Evolutionary conservation across 2,329 filamentous ascomycete species (phyloP).

Genomic region (Byssoonygena ceratinophila): DNA sequence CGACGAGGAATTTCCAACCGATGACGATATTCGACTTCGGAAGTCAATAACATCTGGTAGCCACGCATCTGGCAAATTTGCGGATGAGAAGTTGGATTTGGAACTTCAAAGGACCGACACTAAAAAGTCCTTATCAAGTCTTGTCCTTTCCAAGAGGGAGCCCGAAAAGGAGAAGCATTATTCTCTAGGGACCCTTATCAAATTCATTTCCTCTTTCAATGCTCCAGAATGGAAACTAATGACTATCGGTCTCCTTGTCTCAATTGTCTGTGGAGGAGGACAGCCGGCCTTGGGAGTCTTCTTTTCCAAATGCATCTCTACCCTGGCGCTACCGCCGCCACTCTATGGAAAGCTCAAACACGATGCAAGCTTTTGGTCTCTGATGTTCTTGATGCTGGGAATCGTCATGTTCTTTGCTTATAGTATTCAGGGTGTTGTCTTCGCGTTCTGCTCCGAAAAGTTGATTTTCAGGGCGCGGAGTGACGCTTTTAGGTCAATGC

Average conservation of each 20-base stretch:
- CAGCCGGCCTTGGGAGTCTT: constrained; percentile 70
- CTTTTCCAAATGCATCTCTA: constrained; percentile 77
- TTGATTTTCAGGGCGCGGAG: constrained; percentile 75
- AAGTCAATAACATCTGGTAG: constrained; percentile 10
- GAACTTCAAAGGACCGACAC: constrained; percentile 38
- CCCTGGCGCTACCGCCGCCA: constrained; percentile 49
- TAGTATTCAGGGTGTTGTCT: constrained; percentile 56
- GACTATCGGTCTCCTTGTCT: constrained; percentile 61
- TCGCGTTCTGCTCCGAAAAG: constrained; percentile 77
- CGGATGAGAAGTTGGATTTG: constrained; percentile 25
- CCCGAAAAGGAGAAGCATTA: constrained; percentile 49
- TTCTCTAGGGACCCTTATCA: constrained; percentile 63
- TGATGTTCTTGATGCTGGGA: constrained; percentile 81
- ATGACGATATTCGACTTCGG: constrained; percentile 8
- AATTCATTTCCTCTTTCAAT: constrained; percentile 73
- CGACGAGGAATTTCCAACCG: constrained; percentile 15
- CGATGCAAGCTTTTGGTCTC: constrained; percentile 73
- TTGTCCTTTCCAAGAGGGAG: constrained; percentile 51
- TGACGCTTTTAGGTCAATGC: constrained; percentile 70
- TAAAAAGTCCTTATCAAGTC: constrained; percentile 53
- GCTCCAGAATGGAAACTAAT: constrained; percentile 59
- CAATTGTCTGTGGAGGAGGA: constrained; percentile 66
- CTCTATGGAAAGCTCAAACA: constrained; percentile 50
- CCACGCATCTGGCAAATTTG: constrained; percentile 22
- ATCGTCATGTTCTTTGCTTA: constrained; percentile 62